phyloP scores from a whole-genome alignment of 192 early-diverging fungal genomes.

The Rhizophagus sp. region DNA sequence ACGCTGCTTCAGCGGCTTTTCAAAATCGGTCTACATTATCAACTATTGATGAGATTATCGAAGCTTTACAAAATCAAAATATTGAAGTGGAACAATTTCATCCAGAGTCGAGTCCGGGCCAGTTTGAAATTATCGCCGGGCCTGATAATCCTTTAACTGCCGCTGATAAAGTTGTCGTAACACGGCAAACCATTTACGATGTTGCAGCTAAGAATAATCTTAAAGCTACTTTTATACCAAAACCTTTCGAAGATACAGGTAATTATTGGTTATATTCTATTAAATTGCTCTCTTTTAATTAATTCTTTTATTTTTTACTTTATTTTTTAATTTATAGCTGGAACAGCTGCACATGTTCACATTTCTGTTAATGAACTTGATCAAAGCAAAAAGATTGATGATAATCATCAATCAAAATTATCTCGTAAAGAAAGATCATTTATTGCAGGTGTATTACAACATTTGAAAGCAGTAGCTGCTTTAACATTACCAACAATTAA shows the following conservation, averaged over 20 bases:
- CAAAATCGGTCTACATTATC: background rate
- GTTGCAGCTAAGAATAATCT: background rate
- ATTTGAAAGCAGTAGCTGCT: slow-evolving; percentile 5
- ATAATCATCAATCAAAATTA: background rate
- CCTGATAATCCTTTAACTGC: background rate
- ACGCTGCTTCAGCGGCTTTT: background rate
- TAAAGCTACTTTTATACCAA: slow-evolving; percentile 21
- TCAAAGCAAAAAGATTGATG: background rate
- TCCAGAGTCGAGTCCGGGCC: background rate
- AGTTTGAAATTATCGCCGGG: slow-evolving; percentile 17
- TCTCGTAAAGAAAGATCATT: slow-evolving; percentile 13
- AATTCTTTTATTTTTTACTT: too few species aligned
- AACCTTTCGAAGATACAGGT: slow-evolving; percentile 10
- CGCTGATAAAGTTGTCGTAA: slow-evolving; percentile 9
- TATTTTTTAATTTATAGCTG: background rate
- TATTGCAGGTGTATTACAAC: slow-evolving; percentile 10
- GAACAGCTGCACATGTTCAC: slow-evolving; percentile 15
- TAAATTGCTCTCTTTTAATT: background rate
- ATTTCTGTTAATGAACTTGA: slow-evolving; percentile 5
- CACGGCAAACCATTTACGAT: slow-evolving; percentile 21
- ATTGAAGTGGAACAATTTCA: slow-evolving; percentile 21
- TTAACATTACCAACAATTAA: background rate
- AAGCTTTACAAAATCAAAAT: background rate
- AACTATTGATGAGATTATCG: slow-evolving; percentile 9
- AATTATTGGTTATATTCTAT: background rate